Base-by-base conservation (phyloP, 1,139 yeast species). In the Ashbya aceris region DNA sequence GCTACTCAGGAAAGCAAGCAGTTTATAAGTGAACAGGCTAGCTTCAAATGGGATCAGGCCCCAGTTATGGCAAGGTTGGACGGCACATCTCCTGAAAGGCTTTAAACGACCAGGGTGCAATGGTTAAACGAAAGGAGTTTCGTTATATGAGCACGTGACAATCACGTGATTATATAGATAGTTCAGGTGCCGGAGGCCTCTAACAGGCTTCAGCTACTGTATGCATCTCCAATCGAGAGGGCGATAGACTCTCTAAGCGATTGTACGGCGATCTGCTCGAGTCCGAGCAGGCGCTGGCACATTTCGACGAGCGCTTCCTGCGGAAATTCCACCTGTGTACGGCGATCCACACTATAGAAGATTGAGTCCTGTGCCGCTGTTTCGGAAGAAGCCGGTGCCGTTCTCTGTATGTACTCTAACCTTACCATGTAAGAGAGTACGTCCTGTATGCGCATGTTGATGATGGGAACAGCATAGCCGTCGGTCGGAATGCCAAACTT, bases 401-500 rank as follows among this genome's bases (percentile, higher is more conserved):
- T 5, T 12, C 47, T 48, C 12, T 39, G 33, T 5, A 59, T 32
- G 38, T 58, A 59, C 30, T 56, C 60, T 12, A 45, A 49, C 27
- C 41, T 47, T 27, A 52, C 59, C 3, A 57, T 36, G 1, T 33
- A 39, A 20, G 46, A 51, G 7, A 58, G 34, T 27, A 58, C 40
- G 12, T 56, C 61, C 8, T 47, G 54, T 6, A 56, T 41, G 10
- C 49, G 44, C 30, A 45, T 17, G 27, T 52, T 45, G 10, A 58
- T 13, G 7, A 56, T 48, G 2, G 61, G 61, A 20, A 56, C 55
- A n/a, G 38, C 37, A 11, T 47, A 44, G 7, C 58, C 60, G 36
- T 58, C 57, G 2, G 44, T 43, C 4, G 60, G 56, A 8, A 60
- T 46, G 8, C 63, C 64, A 43, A 56, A 60, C 9, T 41, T 40